phyloP scores from a whole-genome alignment of 1,284 basidiomycete genomes.

The Ustilago trichophora region DNA sequence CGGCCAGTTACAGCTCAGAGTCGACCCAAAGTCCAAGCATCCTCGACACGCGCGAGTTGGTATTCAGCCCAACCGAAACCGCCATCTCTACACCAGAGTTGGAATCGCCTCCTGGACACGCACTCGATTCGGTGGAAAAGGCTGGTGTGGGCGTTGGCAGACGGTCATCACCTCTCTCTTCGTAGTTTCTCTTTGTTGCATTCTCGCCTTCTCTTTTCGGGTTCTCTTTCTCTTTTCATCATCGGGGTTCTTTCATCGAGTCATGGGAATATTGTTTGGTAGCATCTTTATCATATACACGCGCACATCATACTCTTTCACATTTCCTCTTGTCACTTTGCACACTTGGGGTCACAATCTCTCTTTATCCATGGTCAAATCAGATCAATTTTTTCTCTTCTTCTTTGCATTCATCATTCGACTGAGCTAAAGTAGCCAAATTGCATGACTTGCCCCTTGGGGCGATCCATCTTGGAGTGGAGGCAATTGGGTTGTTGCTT shows the following conservation, averaged over 20 bases:
- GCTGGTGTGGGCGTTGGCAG: not conserved
- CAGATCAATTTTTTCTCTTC: too few species aligned
- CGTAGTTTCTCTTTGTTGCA: not conserved
- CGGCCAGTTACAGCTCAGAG: slow-evolving; percentile 22
- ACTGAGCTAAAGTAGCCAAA: slow-evolving; percentile 50
- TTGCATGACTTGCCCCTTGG: slow-evolving; percentile 62
- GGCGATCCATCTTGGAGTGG: not conserved
- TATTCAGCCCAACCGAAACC: slow-evolving; percentile 29
- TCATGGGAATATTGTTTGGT: slow-evolving; percentile 1
- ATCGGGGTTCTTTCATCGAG: not conserved
- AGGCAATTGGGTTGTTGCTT: slow-evolving; percentile 39
- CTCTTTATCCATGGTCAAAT: too few species aligned
- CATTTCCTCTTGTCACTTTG: not conserved
- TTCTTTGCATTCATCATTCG: too few species aligned
- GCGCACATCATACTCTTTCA: not conserved
- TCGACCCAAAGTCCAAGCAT: slow-evolving; percentile 18
- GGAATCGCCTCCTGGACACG: slow-evolving; percentile 16
- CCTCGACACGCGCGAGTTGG: slow-evolving; percentile 17
- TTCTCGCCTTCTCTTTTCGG: not conserved
- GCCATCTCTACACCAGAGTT: slow-evolving; percentile 30
- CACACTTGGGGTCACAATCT: too few species aligned
- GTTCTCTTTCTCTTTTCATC: slow-evolving; percentile 5
- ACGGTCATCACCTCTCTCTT: slow-evolving; percentile 8
- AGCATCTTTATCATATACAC: too few species aligned
- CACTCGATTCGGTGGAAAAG: not conserved